Evolutionary conservation across 148 eudicot genomes (phyloP), one percentile per base, ranked within the genome.

Genomic region (Amaranthus palmeri): DNA sequence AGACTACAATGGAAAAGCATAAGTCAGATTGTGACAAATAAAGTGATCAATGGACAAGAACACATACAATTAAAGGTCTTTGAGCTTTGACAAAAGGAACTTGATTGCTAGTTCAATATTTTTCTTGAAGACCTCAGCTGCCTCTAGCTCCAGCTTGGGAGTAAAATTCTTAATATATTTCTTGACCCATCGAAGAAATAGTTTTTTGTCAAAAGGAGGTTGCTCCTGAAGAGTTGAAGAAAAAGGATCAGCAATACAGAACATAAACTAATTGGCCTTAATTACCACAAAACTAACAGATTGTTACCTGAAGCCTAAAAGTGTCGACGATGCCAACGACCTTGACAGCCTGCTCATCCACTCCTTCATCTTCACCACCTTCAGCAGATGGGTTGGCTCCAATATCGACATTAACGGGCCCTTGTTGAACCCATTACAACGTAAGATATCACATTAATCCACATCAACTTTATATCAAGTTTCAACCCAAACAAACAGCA

Each of bases 351-450:
- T 79, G 83, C 73, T 85, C 87, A 68, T 86, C 85, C 12, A 86
- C 88, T 17, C 80, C 80, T 68, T 86, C 88, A 41, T 86, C 86
- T 2, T 81, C 86, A 61, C 84, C 98, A 59, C 93, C 98, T 74
- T 93, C 98, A 11, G 96, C 93, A 59, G 96, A 93, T 68, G 98
- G 96, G 70, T 93, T 93, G 64, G 93, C 98, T 78, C 98, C 98
- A 70, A 92, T 88, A 72, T 90, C 83, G 11, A 92, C 88, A 57
- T 85, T 88, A 59, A 90, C 81, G 14, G 93, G 84, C 12, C 93
- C 98, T 62, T 78, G 61, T 13, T 88, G 87, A 46, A 88, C 90
- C 98, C 98, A 93, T 96, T 92, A 84, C 74, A 81, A 55, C n/a
- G 7, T 10, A 8, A 4, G 18, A 10, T 8, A 57, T 3, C 36